Conservation (phyloP, 2,329 filamentous ascomycete species). For the Penicillium sp. region DNA sequence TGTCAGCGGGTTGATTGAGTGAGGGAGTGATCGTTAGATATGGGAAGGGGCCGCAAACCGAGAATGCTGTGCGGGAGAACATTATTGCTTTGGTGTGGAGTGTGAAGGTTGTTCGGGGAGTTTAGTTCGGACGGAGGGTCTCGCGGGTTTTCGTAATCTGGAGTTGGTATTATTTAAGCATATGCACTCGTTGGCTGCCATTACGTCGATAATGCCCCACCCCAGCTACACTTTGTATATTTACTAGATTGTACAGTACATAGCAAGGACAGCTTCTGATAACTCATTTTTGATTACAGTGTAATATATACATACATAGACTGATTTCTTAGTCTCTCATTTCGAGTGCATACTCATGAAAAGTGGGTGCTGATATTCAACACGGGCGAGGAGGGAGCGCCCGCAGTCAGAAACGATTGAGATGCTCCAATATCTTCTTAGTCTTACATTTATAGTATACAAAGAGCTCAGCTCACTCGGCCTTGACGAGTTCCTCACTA, state of each 20-base stretch:
- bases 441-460: constrained; percentile 7
- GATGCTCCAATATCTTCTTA: background rate
- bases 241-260: background rate
- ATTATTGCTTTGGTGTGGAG: constrained; percentile 16
- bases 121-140: background rate
- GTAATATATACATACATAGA: background rate
- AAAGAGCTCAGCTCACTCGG: constrained; percentile 2
- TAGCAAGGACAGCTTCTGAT: background rate
- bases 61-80: constrained; percentile 30
- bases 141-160: background rate
- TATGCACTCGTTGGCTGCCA: constrained; percentile 16
- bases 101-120: constrained; percentile 6
- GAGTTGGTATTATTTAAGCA: constrained; percentile 17
- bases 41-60: constrained; percentile 12
- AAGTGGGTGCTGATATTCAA: background rate
- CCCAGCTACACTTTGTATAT: background rate
- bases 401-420: background rate
- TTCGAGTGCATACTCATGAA: background rate
- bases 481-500: constrained; percentile 6
- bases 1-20: background rate
- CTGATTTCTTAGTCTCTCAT: background rate
- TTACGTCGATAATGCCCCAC: constrained; percentile 18
- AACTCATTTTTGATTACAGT: background rate
- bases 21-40: background rate
- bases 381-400: background rate